Base-by-base conservation (phyloP, 352 stramenopile genomes). In the Phytophthora tentaculata region DNA sequence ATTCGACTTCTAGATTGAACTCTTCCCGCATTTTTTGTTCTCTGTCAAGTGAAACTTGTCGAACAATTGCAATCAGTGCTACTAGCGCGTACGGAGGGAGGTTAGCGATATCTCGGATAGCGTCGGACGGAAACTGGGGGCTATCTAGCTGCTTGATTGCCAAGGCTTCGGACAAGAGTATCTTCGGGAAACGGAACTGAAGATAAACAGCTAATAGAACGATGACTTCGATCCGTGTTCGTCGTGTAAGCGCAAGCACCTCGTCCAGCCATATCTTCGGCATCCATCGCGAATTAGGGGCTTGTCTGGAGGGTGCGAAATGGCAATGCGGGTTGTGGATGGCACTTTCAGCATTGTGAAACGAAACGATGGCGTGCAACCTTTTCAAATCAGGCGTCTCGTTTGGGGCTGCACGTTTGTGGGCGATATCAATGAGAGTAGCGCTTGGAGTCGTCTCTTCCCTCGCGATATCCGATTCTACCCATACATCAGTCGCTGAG, bases 1-100 rank as follows among this genome's bases (percentile, higher is more conserved):
- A 57, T 44, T 45, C 14, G 26, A 44, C n/a, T 52, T 73, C 44
- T 12, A 43, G 55, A 12, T 51, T 52, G 13, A 22, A 32, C 3
- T 61, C 17, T 2, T 61, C 26, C 10, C 59, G 57, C 44, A 75
- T 44, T 24, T 23, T 24, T 17, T 64, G 54, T 13, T 71, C 61
- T 17, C 79, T 74, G 35, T 79, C 53, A 19, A 81, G 28, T 1
- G 72, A 64, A 32, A 73, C 69, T 5, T 73, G 22, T 3, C 79
- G 76, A 62, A 80, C 13, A 0, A 76, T 35, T n/a, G 70, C 64
- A 9, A 86, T 28, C 2, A 92, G 12, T 3, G 76, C 73, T 0
- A 76, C 64, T 10, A 84, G 13, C 1, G 69, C 84, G 47, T 88
- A 91, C 14, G 70, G 66, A 6, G 84, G 84, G 5, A 88, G 54